Conservation (phyloP, 768 basidiomycete genomes). For the Lentinula detonsa region DNA sequence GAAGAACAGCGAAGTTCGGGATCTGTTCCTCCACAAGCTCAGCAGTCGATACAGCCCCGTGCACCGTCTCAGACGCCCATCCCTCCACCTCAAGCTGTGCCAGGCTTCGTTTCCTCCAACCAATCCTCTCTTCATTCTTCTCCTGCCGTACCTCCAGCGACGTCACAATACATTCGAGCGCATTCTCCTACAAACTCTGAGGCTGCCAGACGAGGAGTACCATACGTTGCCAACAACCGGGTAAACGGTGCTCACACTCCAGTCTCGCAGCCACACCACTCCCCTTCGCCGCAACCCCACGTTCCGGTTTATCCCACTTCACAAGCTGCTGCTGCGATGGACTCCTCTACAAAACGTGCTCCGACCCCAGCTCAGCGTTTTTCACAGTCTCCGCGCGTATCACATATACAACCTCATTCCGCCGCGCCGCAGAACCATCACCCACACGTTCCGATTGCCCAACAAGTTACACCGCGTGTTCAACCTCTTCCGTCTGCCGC, state of each 20-base stretch:
- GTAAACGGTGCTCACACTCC: slow-evolving; percentile 26
- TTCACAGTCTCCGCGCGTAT: slow-evolving; percentile 14
- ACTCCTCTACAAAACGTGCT: slow-evolving; percentile 18
- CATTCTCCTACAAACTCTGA: slow-evolving; percentile 24
- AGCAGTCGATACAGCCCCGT: slow-evolving; percentile 17
- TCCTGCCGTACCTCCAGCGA: slow-evolving; percentile 13
- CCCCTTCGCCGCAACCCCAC: slow-evolving; percentile 26
- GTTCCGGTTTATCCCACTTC: slow-evolving; percentile 22
- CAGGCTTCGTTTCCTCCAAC: not conserved
- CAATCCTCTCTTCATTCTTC: not conserved
- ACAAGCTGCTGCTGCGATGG: slow-evolving; percentile 26
- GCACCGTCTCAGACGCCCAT: slow-evolving; percentile 23
- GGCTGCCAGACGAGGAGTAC: slow-evolving; percentile 20
- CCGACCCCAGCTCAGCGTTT: slow-evolving; percentile 28
- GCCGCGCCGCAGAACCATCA: not conserved
- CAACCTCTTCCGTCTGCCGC: not conserved
- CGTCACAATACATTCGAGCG: slow-evolving; percentile 22
- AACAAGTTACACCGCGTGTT: not conserved
- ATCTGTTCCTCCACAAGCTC: slow-evolving; percentile 8
- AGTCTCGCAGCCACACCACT: slow-evolving; percentile 20
- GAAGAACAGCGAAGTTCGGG: slow-evolving; percentile 1
- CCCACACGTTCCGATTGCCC: not conserved
- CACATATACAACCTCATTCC: slow-evolving; percentile 12
- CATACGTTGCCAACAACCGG: slow-evolving; percentile 19
- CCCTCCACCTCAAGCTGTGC: slow-evolving; percentile 15